Percentiles rank a stretch among this genome's conserved stretches.
These are phyloP conservation scores for Incumbomyces lentus DNA, from an alignment of 2,329 filamentous ascomycete genomes.

Conservation along the genomic window DNA sequence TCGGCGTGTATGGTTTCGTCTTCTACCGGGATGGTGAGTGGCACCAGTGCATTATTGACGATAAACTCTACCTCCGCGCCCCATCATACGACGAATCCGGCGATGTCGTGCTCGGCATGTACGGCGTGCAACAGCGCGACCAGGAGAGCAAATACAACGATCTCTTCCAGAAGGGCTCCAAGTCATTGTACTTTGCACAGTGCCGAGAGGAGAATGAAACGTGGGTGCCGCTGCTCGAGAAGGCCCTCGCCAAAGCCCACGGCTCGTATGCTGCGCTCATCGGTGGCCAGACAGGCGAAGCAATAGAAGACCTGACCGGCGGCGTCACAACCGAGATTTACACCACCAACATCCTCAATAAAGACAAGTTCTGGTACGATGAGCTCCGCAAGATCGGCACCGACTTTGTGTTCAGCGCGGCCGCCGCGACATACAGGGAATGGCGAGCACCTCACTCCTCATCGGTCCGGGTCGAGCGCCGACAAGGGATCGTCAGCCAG, in stretches of 20 bases:
- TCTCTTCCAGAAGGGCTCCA: constrained; percentile 63
- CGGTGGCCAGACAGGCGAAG: constrained; percentile 60
- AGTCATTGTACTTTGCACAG: constrained; percentile 68
- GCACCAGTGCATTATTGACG: constrained; percentile 86
- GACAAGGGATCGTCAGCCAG: constrained; percentile 37
- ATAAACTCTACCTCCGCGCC: constrained; percentile 77
- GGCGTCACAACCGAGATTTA: constrained; percentile 39
- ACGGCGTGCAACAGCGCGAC: constrained; percentile 64
- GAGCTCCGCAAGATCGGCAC: constrained; percentile 72
- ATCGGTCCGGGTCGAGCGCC: constrained; percentile 25
- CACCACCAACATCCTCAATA: constrained; percentile 45
- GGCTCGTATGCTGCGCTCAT: constrained; percentile 68
- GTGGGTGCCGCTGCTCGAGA: constrained; percentile 66
- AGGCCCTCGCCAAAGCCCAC: constrained; percentile 76
- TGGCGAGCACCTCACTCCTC: constrained; percentile 15
- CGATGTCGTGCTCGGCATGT: constrained; percentile 61
- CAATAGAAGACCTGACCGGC: constrained; percentile 49
- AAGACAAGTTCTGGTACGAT: constrained; percentile 72
- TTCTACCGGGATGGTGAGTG: constrained; percentile 78
- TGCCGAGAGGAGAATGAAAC: constrained; percentile 69
- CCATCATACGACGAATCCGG: constrained; percentile 73
- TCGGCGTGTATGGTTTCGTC: constrained; percentile 78
- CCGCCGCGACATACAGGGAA: constrained; percentile 30
- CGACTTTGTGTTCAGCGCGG: constrained; percentile 51
- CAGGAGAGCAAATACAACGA: constrained; percentile 61